These are phyloP conservation scores for Ogataea philodendri DNA, from an alignment of 805 yeast species.

Conservation along the genomic window DNA sequence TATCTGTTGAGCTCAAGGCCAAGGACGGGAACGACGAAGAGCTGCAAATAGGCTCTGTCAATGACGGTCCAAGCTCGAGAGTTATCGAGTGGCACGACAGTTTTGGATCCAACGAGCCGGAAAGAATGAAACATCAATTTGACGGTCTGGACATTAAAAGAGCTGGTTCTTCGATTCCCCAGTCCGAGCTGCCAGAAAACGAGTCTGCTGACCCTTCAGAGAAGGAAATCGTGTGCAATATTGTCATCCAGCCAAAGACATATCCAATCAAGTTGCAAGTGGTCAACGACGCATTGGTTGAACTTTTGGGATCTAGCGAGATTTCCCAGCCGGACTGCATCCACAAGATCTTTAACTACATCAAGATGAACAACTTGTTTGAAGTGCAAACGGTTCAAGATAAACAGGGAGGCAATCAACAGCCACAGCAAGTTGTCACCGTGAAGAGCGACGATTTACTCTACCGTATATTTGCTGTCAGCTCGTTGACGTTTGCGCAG, in stretches of 20 bases:
- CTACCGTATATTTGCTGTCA: slow-evolving; percentile 44
- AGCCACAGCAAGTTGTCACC: slow-evolving; percentile 28
- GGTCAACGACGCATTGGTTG: slow-evolving; percentile 58
- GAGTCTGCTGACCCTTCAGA: slow-evolving; percentile 26
- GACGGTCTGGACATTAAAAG: slow-evolving; percentile 91
- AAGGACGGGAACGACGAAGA: slow-evolving; percentile 30
- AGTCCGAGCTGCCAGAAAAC: slow-evolving; percentile 23
- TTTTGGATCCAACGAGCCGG: slow-evolving; percentile 31
- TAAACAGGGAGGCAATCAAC: slow-evolving; percentile 22
- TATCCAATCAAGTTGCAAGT: slow-evolving; percentile 65
- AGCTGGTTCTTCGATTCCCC: slow-evolving; percentile 49
- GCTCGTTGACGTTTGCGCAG: slow-evolving; percentile 64
- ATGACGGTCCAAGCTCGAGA: slow-evolving; percentile 36
- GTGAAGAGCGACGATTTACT: slow-evolving; percentile 45
- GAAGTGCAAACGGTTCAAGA: slow-evolving; percentile 31
- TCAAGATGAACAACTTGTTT: slow-evolving; percentile 37
- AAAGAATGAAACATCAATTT: slow-evolving; percentile 47
- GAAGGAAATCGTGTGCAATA: slow-evolving; percentile 60
- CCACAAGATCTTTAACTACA: slow-evolving; percentile 36
- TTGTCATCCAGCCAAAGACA: slow-evolving; percentile 80
- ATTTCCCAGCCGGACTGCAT: slow-evolving; percentile 83
- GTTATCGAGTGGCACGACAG: slow-evolving; percentile 91
- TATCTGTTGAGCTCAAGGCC: slow-evolving; percentile 68
- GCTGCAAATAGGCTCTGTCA: slow-evolving; percentile 21
- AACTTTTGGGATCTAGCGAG: slow-evolving; percentile 71